Base-by-base conservation (phyloP, 305 asterid genomes). In the Fraxinus albicans region DNA sequence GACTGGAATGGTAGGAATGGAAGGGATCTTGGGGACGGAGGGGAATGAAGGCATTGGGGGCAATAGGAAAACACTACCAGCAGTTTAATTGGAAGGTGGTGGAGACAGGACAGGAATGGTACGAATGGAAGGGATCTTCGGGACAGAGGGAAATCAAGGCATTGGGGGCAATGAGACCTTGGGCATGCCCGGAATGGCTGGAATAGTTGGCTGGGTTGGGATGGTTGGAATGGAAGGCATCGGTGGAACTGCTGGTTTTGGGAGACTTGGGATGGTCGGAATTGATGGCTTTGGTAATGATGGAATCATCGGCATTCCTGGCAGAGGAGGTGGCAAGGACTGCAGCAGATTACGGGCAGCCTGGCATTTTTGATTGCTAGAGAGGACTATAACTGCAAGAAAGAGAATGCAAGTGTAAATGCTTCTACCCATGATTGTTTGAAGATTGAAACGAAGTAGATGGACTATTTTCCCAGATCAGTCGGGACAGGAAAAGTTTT, bases 191-290 rank as follows among this genome's bases (percentile, higher is more conserved):
- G 79, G 79, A 38, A 76, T 76, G 10, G 79, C 25, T 2, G 35
- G 73, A 78, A 70, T 81, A 78, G 23, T 80, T 42, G 36, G 87
- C 85, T 60, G 87, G 83, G 74, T 33, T 77, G 87, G 85, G 67
- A 84, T 76, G 31, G 76, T 74, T 42, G 86, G 80, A 75, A 84
- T 10, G 12, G 82, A 80, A 76, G 87, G 83, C 47, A 84, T 47
- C 4, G 87, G 83, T 29, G 85, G 87, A 76, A 77, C 31, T 15
- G 80, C 9, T 17, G 67, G 47, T 60, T 4, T 82, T 25, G 85
- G 85, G 21, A 81, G 67, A 6, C 63, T 73, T 12, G 80, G 80
- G n/a, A 81, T 82, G 73, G 82, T 21, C 31, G 70, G 29, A n/a
- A 60, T 1, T 6, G 70, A 55, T 34, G 73, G 35, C 17, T 65